A percentile compares a stretch with the other conserved stretches of the same genome.
phyloP scores from a whole-genome alignment of 352 stramenopile genomes.

The Blastocystis sp. region DNA sequence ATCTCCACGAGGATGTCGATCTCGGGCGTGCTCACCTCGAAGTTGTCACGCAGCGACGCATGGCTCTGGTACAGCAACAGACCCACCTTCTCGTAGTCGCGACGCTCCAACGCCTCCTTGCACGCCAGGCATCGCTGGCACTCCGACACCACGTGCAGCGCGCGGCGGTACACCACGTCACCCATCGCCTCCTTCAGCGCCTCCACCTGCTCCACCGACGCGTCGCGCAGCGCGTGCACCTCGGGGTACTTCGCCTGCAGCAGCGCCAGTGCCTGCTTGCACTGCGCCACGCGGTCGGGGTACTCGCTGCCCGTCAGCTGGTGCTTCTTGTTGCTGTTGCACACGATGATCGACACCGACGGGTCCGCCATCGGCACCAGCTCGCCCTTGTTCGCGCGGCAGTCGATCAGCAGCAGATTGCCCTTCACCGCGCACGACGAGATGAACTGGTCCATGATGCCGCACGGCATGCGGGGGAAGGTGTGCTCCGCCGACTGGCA shows the following conservation, averaged over 20 bases:
- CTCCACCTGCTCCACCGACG: slow-evolving; percentile 81
- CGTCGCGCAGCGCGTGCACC: slow-evolving; percentile 83
- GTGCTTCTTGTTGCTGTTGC: slow-evolving; percentile 90
- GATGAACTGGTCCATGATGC: slow-evolving; percentile 94
- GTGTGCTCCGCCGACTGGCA: slow-evolving; percentile 89
- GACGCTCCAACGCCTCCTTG: slow-evolving; percentile 46
- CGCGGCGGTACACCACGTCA: slow-evolving; percentile 80
- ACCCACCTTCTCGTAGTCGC: slow-evolving; percentile 69
- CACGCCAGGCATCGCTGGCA: slow-evolving; percentile 37
- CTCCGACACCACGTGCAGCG: slow-evolving; percentile 82
- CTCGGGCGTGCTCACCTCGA: slow-evolving; percentile 70
- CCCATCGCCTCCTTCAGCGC: slow-evolving; percentile 75
- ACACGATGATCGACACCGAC: slow-evolving; percentile 81
- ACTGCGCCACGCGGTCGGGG: slow-evolving; percentile 81
- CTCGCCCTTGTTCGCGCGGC: slow-evolving; percentile 79
- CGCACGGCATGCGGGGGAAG: slow-evolving; percentile 86
- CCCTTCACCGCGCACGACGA: slow-evolving; percentile 82
- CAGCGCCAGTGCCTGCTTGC: slow-evolving; percentile 78
- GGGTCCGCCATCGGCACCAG: slow-evolving; percentile 81
- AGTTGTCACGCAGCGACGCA: slow-evolving; percentile 70
- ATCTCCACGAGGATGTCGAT: slow-evolving; percentile 82
- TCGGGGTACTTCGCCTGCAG: slow-evolving; percentile 78
- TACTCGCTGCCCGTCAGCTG: slow-evolving; percentile 87
- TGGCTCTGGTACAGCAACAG: slow-evolving; percentile 69
- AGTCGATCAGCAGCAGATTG: slow-evolving; percentile 87